Percentiles rank a stretch among this genome's conserved stretches.
Evolutionary conservation across 805 yeast genomes (phyloP).

Genomic region (Hanseniaspora osmophila): DNA sequence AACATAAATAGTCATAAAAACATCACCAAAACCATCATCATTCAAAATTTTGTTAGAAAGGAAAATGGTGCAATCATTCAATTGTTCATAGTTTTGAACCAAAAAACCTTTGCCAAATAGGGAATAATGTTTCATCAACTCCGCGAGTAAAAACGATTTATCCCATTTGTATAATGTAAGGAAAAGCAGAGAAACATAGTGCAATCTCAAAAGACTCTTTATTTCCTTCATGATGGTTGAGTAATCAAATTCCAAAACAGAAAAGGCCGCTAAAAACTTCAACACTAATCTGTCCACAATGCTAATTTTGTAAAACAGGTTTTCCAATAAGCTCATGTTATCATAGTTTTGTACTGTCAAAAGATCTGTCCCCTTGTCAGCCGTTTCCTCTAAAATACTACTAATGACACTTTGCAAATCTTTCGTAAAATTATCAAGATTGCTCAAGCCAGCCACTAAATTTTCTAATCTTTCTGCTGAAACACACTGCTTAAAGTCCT

Average conservation of each 20-base stretch:
- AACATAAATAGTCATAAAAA: slow-evolving; percentile 12
- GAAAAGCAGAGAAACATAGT: slow-evolving; percentile 16
- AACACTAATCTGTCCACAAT: slow-evolving; percentile 21
- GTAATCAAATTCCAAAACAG: slow-evolving; percentile 26
- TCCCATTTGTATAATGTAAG: slow-evolving; percentile 15
- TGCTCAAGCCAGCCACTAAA: slow-evolving; percentile 28
- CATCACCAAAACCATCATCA: slow-evolving; percentile 8
- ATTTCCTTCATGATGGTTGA: slow-evolving; percentile 14
- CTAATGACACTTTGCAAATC: slow-evolving; percentile 26
- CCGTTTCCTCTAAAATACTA: slow-evolving; percentile 11
- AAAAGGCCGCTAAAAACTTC: slow-evolving; percentile 22
- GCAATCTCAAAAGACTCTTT: slow-evolving; percentile 11
- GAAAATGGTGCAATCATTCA: slow-evolving; percentile 10
- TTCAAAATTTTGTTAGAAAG: slow-evolving; percentile 9
- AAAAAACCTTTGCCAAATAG: slow-evolving; percentile 16
- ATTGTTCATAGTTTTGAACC: slow-evolving; percentile 14
- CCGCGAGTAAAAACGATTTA: slow-evolving; percentile 11
- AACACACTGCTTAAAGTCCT: slow-evolving; percentile 27
- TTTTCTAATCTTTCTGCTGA: slow-evolving; percentile 25
- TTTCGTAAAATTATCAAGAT: slow-evolving; percentile 24
- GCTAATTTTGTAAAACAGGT: slow-evolving; percentile 18
- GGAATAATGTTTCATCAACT: slow-evolving; percentile 11
- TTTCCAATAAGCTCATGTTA: slow-evolving; percentile 14
- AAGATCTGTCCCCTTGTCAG: slow-evolving; percentile 5
- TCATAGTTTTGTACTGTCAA: slow-evolving; percentile 14